Evolutionary conservation across 129 eudicot species (phyloP), one percentile per base, ranked within the genome.

Genomic region (Heracleum sosnowskyi): DNA sequence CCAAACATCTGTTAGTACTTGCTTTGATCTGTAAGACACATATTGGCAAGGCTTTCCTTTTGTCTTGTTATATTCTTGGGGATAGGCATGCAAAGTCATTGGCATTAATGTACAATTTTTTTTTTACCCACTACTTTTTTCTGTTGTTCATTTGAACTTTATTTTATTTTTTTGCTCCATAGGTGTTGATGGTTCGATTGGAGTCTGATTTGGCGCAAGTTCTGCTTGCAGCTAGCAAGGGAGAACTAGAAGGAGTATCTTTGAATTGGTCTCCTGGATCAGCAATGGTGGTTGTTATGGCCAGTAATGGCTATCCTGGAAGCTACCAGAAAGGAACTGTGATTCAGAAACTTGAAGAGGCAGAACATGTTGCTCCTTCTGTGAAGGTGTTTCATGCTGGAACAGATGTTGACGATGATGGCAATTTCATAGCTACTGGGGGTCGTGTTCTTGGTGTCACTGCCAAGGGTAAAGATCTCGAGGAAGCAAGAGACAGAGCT

Each of bases 251-350:
- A 66, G 76, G 84, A 2, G 86, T 89, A 76, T 83, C 91, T 53
- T 85, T 93, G 15, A 84, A 86, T 2, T 93, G 98, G 98, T 88
- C 98, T 35, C 87, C 90, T 11, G 98, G 97, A 24, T 91, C 97
- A 53, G 97, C 98, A 73, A 91, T 91, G 97, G 96, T 93, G 31
- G 98, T 93, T 69, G 98, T 93, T n/a, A 91, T 93, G 98, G 98
- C 98, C 7, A 93, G 98, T 78, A 86, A 93, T 2, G 98, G 98
- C 72, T 93, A 93, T 86, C 98, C 98, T 34, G 97, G 96, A 76
- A 87, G 78, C 88, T 93, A 91, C 37, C 31, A 69, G 26, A 93
- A 89, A 80, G 98, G 98, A 34, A 87, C 84, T 73, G 78, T 87
- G 42, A 93, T 93, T 73, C 79, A 69, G 46, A 93, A 93, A 70